A percentile compares a stretch with the other conserved stretches of the same genome.
Evolutionary conservation across 192 early-diverging fungal species (phyloP).

Genomic region (Gryganskiella cystojenkinii): DNA sequence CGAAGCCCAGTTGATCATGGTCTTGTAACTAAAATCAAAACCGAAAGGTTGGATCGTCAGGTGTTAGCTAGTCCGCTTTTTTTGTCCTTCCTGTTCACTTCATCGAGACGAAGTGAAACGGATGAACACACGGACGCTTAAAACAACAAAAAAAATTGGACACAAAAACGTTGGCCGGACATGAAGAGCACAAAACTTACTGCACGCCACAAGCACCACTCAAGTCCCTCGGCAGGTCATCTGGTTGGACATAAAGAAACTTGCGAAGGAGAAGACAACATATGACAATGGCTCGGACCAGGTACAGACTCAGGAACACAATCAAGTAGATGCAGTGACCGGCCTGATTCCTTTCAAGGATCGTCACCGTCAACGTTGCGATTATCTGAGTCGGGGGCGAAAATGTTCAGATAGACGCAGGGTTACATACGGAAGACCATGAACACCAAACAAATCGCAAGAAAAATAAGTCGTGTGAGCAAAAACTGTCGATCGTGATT

Average conservation of each 20-base stretch:
- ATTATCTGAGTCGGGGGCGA: conserved; percentile 19
- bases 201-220: conserved; percentile 42
- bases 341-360: conserved; percentile 18
- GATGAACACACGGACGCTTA: too few species aligned
- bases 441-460: too few species aligned
- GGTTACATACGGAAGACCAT: too few species aligned
- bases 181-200: conserved; percentile 17
- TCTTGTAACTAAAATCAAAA: conserved; percentile 31
- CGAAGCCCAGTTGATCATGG: conserved; percentile 49
- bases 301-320: conserved; percentile 34
- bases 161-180: neutral
- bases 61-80: too few species aligned
- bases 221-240: conserved; percentile 33
- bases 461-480: neutral
- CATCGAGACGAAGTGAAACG: too few species aligned
- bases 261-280: conserved; percentile 22
- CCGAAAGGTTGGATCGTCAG: neutral
- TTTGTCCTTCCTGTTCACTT: too few species aligned
- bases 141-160: conserved; percentile 3
- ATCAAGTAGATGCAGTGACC: conserved; percentile 19
- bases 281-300: conserved; percentile 24
- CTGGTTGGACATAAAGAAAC: conserved; percentile 33
- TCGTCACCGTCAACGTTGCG: conserved; percentile 10
- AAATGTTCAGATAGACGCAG: too few species aligned
- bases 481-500: neutral